A percentile compares a stretch with the other conserved stretches of the same genome.
Evolutionary conservation across 2,329 filamentous ascomycete genomes (phyloP).

Genomic region (Penicillium sp.): DNA sequence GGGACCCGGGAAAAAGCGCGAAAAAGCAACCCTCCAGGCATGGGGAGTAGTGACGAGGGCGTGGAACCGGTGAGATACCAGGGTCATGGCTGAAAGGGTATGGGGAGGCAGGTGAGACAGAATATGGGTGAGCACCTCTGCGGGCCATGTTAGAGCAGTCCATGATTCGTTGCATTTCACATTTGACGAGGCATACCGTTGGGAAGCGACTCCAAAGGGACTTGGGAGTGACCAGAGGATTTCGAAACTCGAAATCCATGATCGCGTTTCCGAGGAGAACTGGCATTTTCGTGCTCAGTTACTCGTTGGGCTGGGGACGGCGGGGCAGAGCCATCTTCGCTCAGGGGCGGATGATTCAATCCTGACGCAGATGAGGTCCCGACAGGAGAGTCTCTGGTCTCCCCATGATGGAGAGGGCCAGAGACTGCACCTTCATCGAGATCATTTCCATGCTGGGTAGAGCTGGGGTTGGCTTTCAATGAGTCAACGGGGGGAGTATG

Average conservation of each 20-base stretch:
- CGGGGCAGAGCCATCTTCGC: slow-evolving; percentile 30
- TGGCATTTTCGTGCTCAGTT: slow-evolving; percentile 59
- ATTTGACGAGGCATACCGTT: slow-evolving; percentile 67
- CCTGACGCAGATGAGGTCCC: slow-evolving; percentile 25
- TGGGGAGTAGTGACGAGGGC: slow-evolving; percentile 85
- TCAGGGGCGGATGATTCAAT: slow-evolving; percentile 30
- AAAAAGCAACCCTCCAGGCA: slow-evolving; percentile 91
- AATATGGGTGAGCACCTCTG: slow-evolving; percentile 91
- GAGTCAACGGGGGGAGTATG: slow-evolving; percentile 47
- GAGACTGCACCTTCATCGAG: slow-evolving; percentile 49
- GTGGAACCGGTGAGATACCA: slow-evolving; percentile 88
- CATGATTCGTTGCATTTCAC: not conserved
- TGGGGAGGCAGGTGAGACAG: slow-evolving; percentile 87
- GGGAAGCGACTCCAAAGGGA: slow-evolving; percentile 67
- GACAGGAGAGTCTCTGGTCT: slow-evolving; percentile 39
- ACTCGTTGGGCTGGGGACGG: slow-evolving; percentile 56
- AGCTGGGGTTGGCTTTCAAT: slow-evolving; percentile 38
- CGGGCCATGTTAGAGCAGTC: slow-evolving; percentile 13
- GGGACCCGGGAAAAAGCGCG: slow-evolving; percentile 84
- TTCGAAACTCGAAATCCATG: slow-evolving; percentile 58
- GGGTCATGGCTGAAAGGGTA: slow-evolving; percentile 78
- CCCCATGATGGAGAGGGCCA: slow-evolving; percentile 47
- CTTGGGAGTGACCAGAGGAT: slow-evolving; percentile 47
- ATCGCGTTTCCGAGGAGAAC: slow-evolving; percentile 43
- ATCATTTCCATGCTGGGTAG: slow-evolving; percentile 65